phyloP scores from a whole-genome alignment of 1,284 basidiomycete species.

The Ganoderma leucocontextum region DNA sequence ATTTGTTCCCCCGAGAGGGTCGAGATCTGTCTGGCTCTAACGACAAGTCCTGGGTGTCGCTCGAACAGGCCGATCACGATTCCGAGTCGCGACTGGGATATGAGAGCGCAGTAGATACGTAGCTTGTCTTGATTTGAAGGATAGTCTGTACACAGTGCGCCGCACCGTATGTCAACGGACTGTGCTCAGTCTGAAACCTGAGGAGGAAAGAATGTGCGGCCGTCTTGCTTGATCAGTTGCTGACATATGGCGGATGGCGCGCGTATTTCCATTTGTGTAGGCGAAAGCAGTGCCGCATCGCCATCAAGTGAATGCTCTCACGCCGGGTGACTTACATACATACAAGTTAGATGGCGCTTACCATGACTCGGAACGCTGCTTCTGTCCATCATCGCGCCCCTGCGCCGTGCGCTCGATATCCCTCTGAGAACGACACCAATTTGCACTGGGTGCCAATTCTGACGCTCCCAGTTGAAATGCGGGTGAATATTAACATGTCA shows the following conservation, averaged over 20 bases:
- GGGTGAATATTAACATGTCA: not conserved
- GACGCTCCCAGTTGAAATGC: no score
- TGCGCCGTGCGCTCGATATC: not conserved
- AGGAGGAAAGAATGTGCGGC: not conserved
- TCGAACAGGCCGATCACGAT: not conserved
- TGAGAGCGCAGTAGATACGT: not conserved
- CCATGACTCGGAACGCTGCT: not conserved
- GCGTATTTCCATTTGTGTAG: not conserved
- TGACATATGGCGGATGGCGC: not conserved
- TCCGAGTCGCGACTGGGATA: not conserved
- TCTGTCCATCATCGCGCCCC: slow-evolving; percentile 2
- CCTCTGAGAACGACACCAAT: not conserved
- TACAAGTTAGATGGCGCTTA: no score
- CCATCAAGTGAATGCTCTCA: not conserved
- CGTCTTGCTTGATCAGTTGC: not conserved
- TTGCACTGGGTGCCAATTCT: not conserved
- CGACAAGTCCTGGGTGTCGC: no score
- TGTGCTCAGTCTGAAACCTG: not conserved
- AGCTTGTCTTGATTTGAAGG: not conserved
- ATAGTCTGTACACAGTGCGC: not conserved
- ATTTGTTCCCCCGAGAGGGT: not conserved
- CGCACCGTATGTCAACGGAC: not conserved
- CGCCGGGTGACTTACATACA: not conserved
- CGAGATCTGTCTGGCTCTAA: not conserved
- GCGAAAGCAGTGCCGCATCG: not conserved